A percentile compares a stretch with the other conserved stretches of the same genome.
Evolutionary conservation across 768 basidiomycete species (phyloP).

Genomic region (Leccinum variicolor): DNA sequence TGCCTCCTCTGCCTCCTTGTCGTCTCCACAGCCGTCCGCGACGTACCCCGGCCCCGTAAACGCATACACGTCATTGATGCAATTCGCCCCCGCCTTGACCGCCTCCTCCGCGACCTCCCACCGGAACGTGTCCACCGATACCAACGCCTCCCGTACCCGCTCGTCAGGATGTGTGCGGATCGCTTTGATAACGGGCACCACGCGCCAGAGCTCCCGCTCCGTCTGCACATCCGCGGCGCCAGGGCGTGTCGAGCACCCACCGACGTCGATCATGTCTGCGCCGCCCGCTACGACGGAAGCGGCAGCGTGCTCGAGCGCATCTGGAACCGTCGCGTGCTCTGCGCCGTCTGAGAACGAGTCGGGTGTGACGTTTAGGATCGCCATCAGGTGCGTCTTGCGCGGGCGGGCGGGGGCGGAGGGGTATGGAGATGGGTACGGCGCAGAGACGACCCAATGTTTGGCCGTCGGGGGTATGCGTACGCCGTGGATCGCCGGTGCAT

Average conservation of each 20-base stretch:
- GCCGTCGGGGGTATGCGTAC: conserved; percentile 19
- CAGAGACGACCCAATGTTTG: conserved; percentile 25
- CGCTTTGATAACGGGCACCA: conserved; percentile 65
- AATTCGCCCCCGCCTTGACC: conserved; percentile 69
- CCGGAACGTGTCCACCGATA: conserved; percentile 30
- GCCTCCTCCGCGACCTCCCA: conserved; percentile 34
- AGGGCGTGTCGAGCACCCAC: conserved; percentile 92
- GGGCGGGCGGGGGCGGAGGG: conserved; percentile 9
- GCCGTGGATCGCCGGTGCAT: conserved; percentile 6
- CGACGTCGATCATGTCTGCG: conserved; percentile 84
- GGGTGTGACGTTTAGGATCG: conserved; percentile 88
- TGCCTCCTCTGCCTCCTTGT: conserved; percentile 8
- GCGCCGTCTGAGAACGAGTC: conserved; percentile 96
- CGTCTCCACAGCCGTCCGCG: conserved; percentile 10
- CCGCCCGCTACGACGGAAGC: conserved; percentile 47
- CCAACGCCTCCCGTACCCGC: conserved; percentile 9
- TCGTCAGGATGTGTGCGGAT: conserved; percentile 40
- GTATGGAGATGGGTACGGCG: conserved; percentile 2
- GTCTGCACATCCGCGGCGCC: conserved; percentile 61
- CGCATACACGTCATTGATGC: conserved; percentile 90
- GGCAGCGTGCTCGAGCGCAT: conserved; percentile 52
- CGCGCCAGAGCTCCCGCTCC: conserved; percentile 69
- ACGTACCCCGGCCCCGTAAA: conserved; percentile 64
- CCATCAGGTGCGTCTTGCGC: conserved; percentile 73
- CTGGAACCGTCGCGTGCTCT: conserved; percentile 45